Conservation (phyloP, 768 basidiomycete genomes). For the Polyporus arcularius region DNA sequence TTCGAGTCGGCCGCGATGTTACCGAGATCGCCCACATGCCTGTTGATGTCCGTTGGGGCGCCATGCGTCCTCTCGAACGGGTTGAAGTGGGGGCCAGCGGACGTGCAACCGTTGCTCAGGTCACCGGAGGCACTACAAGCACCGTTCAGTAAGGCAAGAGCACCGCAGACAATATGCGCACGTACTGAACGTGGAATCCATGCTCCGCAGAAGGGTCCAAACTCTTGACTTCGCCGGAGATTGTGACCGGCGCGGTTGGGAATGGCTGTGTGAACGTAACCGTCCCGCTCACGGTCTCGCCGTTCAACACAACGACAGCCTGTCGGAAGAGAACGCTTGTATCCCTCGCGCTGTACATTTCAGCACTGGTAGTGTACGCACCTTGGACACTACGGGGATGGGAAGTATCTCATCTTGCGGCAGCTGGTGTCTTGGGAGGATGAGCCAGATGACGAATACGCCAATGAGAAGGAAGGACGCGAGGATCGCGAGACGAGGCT, state of each 20-base stretch:
- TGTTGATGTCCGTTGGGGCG: constrained; percentile 50
- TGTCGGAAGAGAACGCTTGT: constrained; percentile 21
- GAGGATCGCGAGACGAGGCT: constrained; percentile 21
- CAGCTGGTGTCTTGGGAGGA: constrained; percentile 12
- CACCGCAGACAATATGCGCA: neutral
- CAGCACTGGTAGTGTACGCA: neutral
- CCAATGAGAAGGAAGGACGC: constrained; percentile 22
- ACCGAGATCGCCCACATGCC: constrained; percentile 79
- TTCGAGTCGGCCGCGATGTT: constrained; percentile 64
- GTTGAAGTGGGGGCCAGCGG: constrained; percentile 80
- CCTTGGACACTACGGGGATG: constrained; percentile 21
- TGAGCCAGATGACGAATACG: constrained; percentile 24
- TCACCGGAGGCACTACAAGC: constrained; percentile 49
- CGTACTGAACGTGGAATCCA: constrained; percentile 85
- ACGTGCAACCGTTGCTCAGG: constrained; percentile 61
- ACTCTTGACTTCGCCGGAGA: constrained; percentile 63
- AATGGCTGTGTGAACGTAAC: constrained; percentile 64
- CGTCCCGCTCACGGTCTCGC: constrained; percentile 64
- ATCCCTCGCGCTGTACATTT: too few species aligned
- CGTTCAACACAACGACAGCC: constrained; percentile 64
- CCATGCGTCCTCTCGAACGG: constrained; percentile 68
- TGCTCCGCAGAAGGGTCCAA: constrained; percentile 58
- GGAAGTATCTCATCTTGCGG: constrained; percentile 7
- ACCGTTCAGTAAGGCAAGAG: neutral
- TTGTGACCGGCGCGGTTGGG: constrained; percentile 50